Evolutionary conservation across 177 flowering plant species (phyloP).

Genomic region (Vitis hybrid): DNA sequence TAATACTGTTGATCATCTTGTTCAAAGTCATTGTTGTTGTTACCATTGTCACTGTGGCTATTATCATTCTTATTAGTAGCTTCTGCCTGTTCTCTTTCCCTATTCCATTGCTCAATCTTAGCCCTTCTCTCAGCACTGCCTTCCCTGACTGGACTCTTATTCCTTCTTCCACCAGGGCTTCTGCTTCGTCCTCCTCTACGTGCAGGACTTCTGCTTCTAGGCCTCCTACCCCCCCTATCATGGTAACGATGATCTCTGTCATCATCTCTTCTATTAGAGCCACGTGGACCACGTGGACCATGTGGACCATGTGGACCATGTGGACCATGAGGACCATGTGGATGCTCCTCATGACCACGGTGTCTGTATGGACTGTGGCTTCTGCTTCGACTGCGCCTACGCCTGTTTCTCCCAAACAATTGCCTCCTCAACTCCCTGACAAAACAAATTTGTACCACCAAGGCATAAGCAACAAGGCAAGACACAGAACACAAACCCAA

Average conservation of each 20-base stretch:
- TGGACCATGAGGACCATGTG: too few species aligned
- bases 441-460: background rate
- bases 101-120: conserved; percentile 93
- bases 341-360: conserved; percentile 63
- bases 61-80: conserved; percentile 22
- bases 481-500: background rate
- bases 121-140: conserved; percentile 97
- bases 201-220: conserved; percentile 70
- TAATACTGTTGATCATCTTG: conserved; percentile 33
- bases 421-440: conserved; percentile 78
- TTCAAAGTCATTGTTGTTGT: conserved; percentile 11
- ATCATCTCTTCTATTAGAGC: conserved; percentile 53
- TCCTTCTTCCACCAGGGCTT: conserved; percentile 70
- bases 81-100: conserved; percentile 69
- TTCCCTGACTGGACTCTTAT: conserved; percentile 78
- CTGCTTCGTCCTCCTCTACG: conserved; percentile 65
- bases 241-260: conserved; percentile 48
- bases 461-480: background rate
- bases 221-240: conserved; percentile 62
- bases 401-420: conserved; percentile 66
- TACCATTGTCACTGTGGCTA: conserved; percentile 20
- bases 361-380: conserved; percentile 70
- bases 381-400: conserved; percentile 71
- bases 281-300: conserved; percentile 36
- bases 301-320: too few species aligned